Base-by-base conservation (phyloP, 306 rosid genomes). In the Hippophae rhamnoides region DNA sequence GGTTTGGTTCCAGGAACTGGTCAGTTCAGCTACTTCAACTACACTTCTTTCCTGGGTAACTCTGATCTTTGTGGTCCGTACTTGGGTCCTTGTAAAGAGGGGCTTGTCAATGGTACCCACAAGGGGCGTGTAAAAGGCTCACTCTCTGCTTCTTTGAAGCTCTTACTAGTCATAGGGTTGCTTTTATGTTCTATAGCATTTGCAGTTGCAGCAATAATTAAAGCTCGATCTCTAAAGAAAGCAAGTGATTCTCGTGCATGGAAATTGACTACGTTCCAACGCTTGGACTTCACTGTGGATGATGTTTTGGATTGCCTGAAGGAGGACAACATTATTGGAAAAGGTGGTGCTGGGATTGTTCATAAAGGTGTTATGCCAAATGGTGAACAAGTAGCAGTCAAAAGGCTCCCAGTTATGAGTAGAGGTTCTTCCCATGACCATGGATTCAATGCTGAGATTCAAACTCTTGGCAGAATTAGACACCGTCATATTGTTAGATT, bases 301-400 rank as follows among this genome's bases (percentile, higher is more conserved):
- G 95, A 86, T 60, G 75, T 90, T 43, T 27, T 80, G 59, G 86
- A 79, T 27, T 90, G 95, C 77, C 49, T 86, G 10, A 90, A 86
- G 58, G 97, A 90, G 9, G 72, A 70, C 86, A 90, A 82, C 64
- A 74, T 80, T 42, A 90, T 90, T 38, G 97, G 97, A 69, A 82
- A 80, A 62, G 97, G 97, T 0, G 97, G 95, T 43, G 97, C 97
- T 47, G 97, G 97, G n/a, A 76, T 82, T 58, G 97, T 90, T 9
- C 86, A 84, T 68, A 69, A 73, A 51, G 97, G 97, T 65, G 75
- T 67, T 7, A 82, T 90, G 95, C 75, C 82, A 5, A 90, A 70
- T 56, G 97, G 95, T 3, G 97, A 90, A 63, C 66, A 78, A 63
- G 82, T 90, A 61, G 97, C 97, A 3, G 88, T 90, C 63, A 90